Evolutionary conservation across 2,329 filamentous ascomycete species (phyloP).

Genomic region (Penicillium occitanis): DNA sequence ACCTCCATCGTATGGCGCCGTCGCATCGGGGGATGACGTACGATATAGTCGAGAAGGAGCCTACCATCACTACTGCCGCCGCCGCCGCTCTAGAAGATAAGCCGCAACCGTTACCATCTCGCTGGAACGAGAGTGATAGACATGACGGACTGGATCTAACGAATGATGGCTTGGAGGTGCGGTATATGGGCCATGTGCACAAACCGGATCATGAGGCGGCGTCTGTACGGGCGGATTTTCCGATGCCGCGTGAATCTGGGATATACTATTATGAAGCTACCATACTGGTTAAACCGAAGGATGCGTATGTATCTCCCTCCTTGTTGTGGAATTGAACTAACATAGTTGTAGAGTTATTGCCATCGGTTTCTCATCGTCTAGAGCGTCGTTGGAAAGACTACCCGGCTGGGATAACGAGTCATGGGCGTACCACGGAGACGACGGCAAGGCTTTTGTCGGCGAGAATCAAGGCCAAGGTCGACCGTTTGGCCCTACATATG

Average conservation of each 20-base stretch:
- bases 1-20: constrained; percentile 59
- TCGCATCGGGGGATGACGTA: constrained; percentile 76
- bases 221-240: constrained; percentile 76
- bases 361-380: constrained; percentile 61
- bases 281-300: constrained; percentile 65
- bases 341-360: constrained; percentile 42
- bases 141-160: constrained; percentile 70
- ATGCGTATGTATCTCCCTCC: constrained; percentile 53
- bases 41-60: constrained; percentile 75
- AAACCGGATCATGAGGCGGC: constrained; percentile 72
- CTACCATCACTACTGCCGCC: constrained; percentile 37
- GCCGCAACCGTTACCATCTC: constrained; percentile 70
- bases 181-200: constrained; percentile 58
- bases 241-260: constrained; percentile 85
- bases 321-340: neutral
- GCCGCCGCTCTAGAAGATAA: constrained; percentile 60
- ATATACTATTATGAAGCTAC: constrained; percentile 90
- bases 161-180: constrained; percentile 70
- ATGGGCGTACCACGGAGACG: constrained; percentile 67
- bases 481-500: constrained; percentile 61
- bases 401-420: constrained; percentile 67
- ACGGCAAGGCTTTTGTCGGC: constrained; percentile 63
- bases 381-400: constrained; percentile 60
- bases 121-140: constrained; percentile 80
- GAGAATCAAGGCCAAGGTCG: constrained; percentile 56